Evolutionary conservation across 768 basidiomycete species (phyloP), one percentile per base, ranked within the genome.

Genomic region (Paxillus rubicundulus): DNA sequence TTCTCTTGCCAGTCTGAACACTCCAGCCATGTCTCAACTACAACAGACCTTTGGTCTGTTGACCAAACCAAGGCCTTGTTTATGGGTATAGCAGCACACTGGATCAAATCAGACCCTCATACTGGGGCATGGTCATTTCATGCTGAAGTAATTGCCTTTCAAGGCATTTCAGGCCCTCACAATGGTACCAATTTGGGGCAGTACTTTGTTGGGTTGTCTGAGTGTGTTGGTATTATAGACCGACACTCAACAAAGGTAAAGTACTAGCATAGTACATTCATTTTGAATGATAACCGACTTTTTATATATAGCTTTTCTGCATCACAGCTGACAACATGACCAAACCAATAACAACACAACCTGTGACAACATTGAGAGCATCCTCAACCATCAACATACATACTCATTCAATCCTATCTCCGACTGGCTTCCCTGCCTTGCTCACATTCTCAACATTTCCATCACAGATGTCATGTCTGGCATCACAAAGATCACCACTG

Each of bases 351-450:
- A 69, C 38, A 49, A 57, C 30, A 59, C 59, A 2, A 46, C 53
- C 1, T 30, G 28, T 30, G 28, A 30, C 28, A 7, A 2, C 5
- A 30, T 30, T 6, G 28, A 30, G 28, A 2, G 5, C 1, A 9
- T 30, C 9, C 28, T 30, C 5, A 2, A 30, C 9, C 9, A 7
- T 7, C 8, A 7, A 2, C 17, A 43, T 4, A 48, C 60, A 1
- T 7, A 20, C 4, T 39, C 32, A 9, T 68, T 66, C 58, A 37
- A 48, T 16, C 38, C 54, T 9, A 40, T 50, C 10, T 40, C 58
- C 24, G 56, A 60, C 12, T 61, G 63, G 44, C 50, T 65, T 16
- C 53, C 49, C 10, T 71, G 68, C 50, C 57, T 72, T 2, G 65
- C 53, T 7, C 28, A 21, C 21, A 7, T 30, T 30, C 28, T 30